Base-by-base conservation (phyloP, 1,284 basidiomycete species). In the Boletus sp. region DNA sequence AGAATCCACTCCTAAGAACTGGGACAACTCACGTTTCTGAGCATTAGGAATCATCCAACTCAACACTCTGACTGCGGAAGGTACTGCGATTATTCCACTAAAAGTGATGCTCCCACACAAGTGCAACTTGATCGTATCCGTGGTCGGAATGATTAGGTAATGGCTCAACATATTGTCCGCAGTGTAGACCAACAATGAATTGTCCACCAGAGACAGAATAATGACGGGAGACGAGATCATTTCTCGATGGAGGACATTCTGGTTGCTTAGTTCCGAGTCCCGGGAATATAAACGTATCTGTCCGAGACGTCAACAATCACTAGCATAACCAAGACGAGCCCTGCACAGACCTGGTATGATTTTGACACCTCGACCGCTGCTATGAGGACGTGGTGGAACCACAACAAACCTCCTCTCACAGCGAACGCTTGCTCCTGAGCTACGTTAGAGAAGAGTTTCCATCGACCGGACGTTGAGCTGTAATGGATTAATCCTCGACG, bases 311-410 rank as follows among this genome's bases (percentile, higher is more conserved):
- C 14, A 55, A 13, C 7, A 26, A 35, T 14, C 16, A 17, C 12
- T 20, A 41, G 46, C 30, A 25, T 41, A 23, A 35, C 23, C 44
- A n/a, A 34, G 48, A 26, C 29, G 27, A 9, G 37, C 13, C 5
- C 47, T 13, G 6, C 9, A 62, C 75, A 34, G 47, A 91, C 91
- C 74, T 92, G 90, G 60, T 85, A 84, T 2, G 82, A 80, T 59
- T 80, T 85, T 13, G 79, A 77, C n/a, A 85, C 76, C 60, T 95
- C 94, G 17, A 93, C 85, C 9, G 92, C 93, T 16, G 83, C 94
- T 50, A 99, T 85, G 44, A 99, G 75, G 4, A 98, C 91, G 64
- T 97, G 94, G 57, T 95, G 91, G 65, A 96, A 99, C 96, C 96
- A 99, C 17, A 95, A 69, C 58, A 99, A 68, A 3, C 96, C 96